Percentiles rank a stretch among this genome's conserved stretches.
Conservation (phyloP, 2,329 filamentous ascomycete genomes). For the Penicillium concentricum region DNA sequence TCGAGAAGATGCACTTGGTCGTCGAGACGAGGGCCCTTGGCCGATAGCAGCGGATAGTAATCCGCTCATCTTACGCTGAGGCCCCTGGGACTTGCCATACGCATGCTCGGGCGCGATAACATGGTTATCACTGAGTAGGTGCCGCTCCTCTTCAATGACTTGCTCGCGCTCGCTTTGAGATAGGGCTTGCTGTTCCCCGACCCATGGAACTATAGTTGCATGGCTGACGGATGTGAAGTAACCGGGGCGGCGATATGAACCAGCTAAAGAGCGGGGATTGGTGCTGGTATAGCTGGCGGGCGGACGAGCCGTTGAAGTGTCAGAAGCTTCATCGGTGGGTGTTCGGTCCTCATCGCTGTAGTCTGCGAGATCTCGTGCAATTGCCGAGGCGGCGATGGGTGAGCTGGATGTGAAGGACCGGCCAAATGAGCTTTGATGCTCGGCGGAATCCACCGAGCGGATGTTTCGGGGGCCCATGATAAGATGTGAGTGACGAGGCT, state of each 20-base stretch:
- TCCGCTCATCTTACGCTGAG: conserved; percentile 27
- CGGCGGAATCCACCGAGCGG: conserved; percentile 27
- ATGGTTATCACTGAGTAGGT: conserved; percentile 59
- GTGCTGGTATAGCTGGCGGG: conserved; percentile 37
- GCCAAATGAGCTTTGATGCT: conserved; percentile 31
- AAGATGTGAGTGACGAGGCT: conserved; percentile 10
- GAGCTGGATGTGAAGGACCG: conserved; percentile 58
- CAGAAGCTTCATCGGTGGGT: conserved; percentile 41
- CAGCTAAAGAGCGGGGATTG: conserved; percentile 53
- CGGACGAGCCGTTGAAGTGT: conserved; percentile 44
- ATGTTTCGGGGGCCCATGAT: conserved; percentile 32
- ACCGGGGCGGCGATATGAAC: conserved; percentile 73
- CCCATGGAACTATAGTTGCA: conserved; percentile 63
- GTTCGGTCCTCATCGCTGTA: conserved; percentile 58
- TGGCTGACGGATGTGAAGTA: conserved; percentile 72
- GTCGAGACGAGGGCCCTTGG: conserved; percentile 13
- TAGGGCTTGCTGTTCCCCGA: conserved; percentile 45
- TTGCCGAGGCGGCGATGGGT: conserved; percentile 64
- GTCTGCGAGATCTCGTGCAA: conserved; percentile 66
- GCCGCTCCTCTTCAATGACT: conserved; percentile 57
- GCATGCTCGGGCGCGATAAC: conserved; percentile 55
- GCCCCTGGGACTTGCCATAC: conserved; percentile 15
- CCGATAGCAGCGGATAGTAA: conserved; percentile 20
- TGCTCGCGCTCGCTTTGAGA: conserved; percentile 55
- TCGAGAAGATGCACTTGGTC: conserved; percentile 5